Conservation (phyloP, 768 basidiomycete species). For the Hortiboletus campestris region DNA sequence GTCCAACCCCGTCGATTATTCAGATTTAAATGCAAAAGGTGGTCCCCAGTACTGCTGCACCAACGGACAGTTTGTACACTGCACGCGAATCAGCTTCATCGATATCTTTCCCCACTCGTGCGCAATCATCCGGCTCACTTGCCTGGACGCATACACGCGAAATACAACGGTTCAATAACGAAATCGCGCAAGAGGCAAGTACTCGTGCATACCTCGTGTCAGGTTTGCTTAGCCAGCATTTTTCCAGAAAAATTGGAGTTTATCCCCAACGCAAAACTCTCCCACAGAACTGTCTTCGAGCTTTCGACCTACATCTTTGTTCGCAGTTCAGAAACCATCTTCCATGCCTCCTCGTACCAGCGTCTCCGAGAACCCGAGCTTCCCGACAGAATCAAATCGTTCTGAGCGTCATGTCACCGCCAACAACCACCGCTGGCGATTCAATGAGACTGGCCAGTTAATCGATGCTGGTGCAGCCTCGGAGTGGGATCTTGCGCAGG, state of each 20-base stretch:
- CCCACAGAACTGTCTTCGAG: conserved; percentile 34
- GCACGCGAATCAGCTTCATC: conserved; percentile 37
- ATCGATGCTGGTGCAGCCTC: conserved; percentile 51
- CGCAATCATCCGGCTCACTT: conserved; percentile 35
- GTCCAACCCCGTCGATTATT: conserved; percentile 27
- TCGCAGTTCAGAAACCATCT: conserved; percentile 38
- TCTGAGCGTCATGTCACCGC: conserved; percentile 40
- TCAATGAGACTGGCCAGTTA: conserved; percentile 62
- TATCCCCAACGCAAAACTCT: conserved; percentile 40
- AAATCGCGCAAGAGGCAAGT: conserved; percentile 47
- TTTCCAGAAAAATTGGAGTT: conserved; percentile 47
- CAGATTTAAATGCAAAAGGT: conserved; percentile 69
- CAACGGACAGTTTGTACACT: conserved; percentile 34
- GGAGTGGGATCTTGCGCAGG: conserved; percentile 73
- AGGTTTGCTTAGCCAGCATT: conserved; percentile 16
- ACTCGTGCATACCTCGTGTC: conserved; percentile 25
- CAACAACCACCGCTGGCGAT: conserved; percentile 54
- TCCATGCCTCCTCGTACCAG: conserved; percentile 50
- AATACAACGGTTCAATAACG: conserved; percentile 30
- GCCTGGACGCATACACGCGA: conserved; percentile 53
- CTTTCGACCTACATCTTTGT: conserved; percentile 31
- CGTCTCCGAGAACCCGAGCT: conserved; percentile 22
- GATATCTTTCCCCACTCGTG: conserved; percentile 30
- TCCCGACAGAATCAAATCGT: conserved; percentile 24
- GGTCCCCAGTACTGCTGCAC: conserved; percentile 55